Evolutionary conservation across 2,329 filamentous ascomycete species (phyloP), one percentile per base, ranked within the genome.

Genomic region (Karstenula rhodostoma): DNA sequence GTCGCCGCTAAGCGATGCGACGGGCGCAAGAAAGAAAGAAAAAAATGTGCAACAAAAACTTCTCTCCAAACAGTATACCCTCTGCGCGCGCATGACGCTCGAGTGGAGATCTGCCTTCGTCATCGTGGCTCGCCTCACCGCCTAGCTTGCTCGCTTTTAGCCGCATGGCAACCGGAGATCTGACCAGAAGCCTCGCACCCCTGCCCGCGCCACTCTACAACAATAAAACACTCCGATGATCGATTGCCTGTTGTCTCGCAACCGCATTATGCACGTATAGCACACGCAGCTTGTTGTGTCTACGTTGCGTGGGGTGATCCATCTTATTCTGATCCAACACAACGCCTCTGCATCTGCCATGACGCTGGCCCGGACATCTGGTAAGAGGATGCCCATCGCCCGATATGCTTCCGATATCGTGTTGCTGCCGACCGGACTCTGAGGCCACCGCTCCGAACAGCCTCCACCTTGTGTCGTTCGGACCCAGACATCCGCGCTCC

Each of bases 131-230:
- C 68, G 56, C 59, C 60, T 74, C 72, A 75, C 73, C 72, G 73
- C 73, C 69, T 69, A 63, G 66, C 73, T 67, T 67, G 63, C 61
- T 67, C 56, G 62, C 58, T 60, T 70, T 66, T 65, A 70, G 69
- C 64, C 69, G 65, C 71, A 70, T 71, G 66, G 63, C 67, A 66
- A 60, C 62, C 59, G 53, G 56, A 58, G 53, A 63, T 63, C 60
- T 63, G 56, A 54, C 47, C 54, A 56, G 55, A 54, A 59, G 55
- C 47, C 56, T 59, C 57, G 27, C 54, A 40, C 35, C 52, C 33
- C 42, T 56, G 61, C 60, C 61, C 61, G 56, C 59, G 60, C 59
- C 61, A 64, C 58, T 43, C 15, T 54, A 32, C 22, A 15, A 19
- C 32, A 35, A 37, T 23, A 35, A 25, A 43, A 51, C 42, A 46